phyloP scores from a whole-genome alignment of 169 alveolate genomes.

The Plasmodium gallinaceum region DNA sequence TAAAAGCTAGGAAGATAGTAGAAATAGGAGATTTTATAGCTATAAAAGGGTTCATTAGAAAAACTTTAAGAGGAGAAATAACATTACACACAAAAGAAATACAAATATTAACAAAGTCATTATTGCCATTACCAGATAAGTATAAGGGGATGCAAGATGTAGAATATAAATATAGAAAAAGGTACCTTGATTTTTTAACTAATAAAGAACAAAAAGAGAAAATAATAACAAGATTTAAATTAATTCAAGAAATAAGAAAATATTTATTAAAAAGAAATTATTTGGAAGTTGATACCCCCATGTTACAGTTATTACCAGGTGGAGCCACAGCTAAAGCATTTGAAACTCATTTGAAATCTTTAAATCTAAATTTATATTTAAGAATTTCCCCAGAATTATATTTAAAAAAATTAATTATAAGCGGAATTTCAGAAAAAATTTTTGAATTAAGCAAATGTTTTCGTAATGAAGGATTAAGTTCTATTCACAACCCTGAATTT shows the following conservation, averaged over 20 bases:
- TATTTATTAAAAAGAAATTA: slow-evolving; percentile 85
- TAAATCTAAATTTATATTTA: slow-evolving; percentile 91
- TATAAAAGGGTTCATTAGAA: slow-evolving; percentile 61
- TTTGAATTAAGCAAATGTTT: slow-evolving; percentile 96
- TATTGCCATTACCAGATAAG: slow-evolving; percentile 68
- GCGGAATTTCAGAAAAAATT: slow-evolving; percentile 92
- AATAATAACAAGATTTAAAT: slow-evolving; percentile 84
- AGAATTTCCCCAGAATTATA: slow-evolving; percentile 97
- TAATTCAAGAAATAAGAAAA: slow-evolving; percentile 86
- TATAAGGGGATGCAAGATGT: slow-evolving; percentile 84
- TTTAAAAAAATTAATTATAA: slow-evolving; percentile 93
- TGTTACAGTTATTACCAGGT: slow-evolving; percentile 92
- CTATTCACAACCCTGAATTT: slow-evolving; percentile 95
- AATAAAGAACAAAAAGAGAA: slow-evolving; percentile 85
- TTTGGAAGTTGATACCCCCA: slow-evolving; percentile 96
- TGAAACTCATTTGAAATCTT: slow-evolving; percentile 92
- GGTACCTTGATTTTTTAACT: slow-evolving; percentile 90
- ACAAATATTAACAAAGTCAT: slow-evolving; percentile 53
- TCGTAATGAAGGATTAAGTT: slow-evolving; percentile 94
- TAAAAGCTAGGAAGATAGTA: slow-evolving; percentile 56
- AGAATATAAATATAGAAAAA: slow-evolving; percentile 88
- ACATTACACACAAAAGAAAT: slow-evolving; percentile 64
- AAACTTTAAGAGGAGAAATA: slow-evolving; percentile 76
- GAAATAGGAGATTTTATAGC: slow-evolving; percentile 80
- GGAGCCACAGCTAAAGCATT: slow-evolving; percentile 96